Percentiles rank a stretch among this genome's conserved stretches.
Conservation (phyloP, 805 yeast species). For the Yarrowia yakushimensis region DNA sequence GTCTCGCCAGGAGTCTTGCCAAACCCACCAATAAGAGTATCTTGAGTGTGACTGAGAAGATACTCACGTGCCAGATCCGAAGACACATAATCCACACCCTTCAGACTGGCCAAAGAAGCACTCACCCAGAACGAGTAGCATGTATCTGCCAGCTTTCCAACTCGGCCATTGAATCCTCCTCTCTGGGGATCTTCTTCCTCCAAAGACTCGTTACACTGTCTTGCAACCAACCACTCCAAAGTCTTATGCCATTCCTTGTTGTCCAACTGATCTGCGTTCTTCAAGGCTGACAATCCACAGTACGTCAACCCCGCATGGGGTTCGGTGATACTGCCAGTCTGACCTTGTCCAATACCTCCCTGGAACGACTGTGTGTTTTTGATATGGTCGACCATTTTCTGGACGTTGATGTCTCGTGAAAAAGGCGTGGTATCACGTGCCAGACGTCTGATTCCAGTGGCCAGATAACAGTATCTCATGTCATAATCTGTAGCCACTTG, state of each 20-base stretch:
- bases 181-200: background rate
- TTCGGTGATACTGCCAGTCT: slow-evolving; percentile 45
- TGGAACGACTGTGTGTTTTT: slow-evolving; percentile 42
- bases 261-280: slow-evolving; percentile 4
- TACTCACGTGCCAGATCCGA: slow-evolving; percentile 41
- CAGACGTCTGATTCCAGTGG: slow-evolving; percentile 53
- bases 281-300: slow-evolving; percentile 69
- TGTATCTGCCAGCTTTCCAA: slow-evolving; percentile 79
- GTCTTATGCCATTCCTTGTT: background rate
- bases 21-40: slow-evolving; percentile 69
- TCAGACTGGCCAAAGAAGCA: slow-evolving; percentile 53
- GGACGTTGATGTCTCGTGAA: slow-evolving; percentile 37
- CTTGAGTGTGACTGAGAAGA: slow-evolving; percentile 56
- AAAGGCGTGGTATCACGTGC: background rate
- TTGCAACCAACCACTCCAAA: background rate
- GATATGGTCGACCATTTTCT: slow-evolving; percentile 43
- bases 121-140: slow-evolving; percentile 86
- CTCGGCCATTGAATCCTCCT: slow-evolving; percentile 85
- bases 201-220: background rate
- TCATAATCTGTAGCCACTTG: slow-evolving; percentile 54
- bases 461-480: slow-evolving; percentile 70
- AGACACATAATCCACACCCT: slow-evolving; percentile 39
- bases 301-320: slow-evolving; percentile 85
- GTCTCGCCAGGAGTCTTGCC: slow-evolving; percentile 52
- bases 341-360: slow-evolving; percentile 68